Conservation (phyloP, 257 asterid genomes). For the Cruciata laevipes region DNA sequence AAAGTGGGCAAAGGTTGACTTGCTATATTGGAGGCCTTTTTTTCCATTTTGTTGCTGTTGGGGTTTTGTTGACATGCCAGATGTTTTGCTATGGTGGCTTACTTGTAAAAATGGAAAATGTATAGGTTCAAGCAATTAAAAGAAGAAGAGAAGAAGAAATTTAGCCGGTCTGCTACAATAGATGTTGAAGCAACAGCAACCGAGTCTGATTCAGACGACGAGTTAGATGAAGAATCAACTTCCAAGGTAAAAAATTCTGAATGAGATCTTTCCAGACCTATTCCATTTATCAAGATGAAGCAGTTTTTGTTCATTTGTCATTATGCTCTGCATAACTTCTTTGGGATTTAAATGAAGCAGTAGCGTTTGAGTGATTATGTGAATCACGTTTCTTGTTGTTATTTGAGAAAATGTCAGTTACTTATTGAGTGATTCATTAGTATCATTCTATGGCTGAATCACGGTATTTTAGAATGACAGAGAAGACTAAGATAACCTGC, state of each 20-base stretch:
- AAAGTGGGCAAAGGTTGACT: conserved; percentile 75
- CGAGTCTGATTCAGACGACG: conserved; percentile 48
- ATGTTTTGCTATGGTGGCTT: conserved; percentile 14
- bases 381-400: neutral
- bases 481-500: neutral
- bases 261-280: neutral
- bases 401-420: neutral
- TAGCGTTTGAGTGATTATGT: neutral
- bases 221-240: conserved; percentile 43
- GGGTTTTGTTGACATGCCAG: neutral
- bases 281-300: neutral
- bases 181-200: conserved; percentile 40
- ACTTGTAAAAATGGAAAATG: conserved; percentile 18
- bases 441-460: neutral
- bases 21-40: neutral
- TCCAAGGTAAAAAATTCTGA: conserved; percentile 47
- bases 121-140: conserved; percentile 80
- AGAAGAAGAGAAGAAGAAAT: conserved; percentile 64
- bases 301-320: neutral
- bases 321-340: neutral
- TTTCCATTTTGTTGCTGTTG: neutral
- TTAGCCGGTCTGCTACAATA: conserved; percentile 38
- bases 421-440: neutral
- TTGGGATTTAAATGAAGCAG: neutral
- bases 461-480: neutral